Evolutionary conservation across 1,284 basidiomycete species (phyloP), one percentile per base, ranked within the genome.

Genomic region (Cystobasidiaceae sp.): DNA sequence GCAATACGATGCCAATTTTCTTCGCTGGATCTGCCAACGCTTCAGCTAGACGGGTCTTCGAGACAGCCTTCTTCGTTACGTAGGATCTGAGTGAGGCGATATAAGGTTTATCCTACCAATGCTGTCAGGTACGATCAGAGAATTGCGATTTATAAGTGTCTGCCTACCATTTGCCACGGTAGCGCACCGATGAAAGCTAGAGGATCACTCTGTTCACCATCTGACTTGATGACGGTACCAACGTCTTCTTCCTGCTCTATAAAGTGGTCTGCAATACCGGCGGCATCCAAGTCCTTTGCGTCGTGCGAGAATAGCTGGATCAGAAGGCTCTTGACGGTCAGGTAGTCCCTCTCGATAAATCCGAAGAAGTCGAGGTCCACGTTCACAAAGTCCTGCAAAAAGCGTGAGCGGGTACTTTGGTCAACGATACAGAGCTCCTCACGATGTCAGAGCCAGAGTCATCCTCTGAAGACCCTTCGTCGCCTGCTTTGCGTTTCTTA

Each of bases 331-430:
- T 92, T 90, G 75, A 93, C 79, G 0, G 90, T 89, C 68, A 88
- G 85, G 77, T 88, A 93, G 79, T 97, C 92, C 67, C 90, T 81
- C 49, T 82, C 81, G 71, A 89, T 86, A 3, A 90, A 84, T 76
- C 89, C 86, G 81, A 89, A 91, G 76, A 93, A 96, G 72, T 93
- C 91, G 74, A 96, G 94, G 74, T 90, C 86, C 72, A 96, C 88
- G 76, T 94, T 84, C 75, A 89, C 80, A 77, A 86, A 71, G 68
- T 74, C 67, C 49, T 64, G 39, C 9, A 5, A 21, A 13, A n/a
- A n/a, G n/a, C n/a, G n/a, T n/a, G n/a, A n/a, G n/a, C n/a, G n/a
- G n/a, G n/a, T n/a, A n/a, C n/a, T n/a, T n/a, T n/a, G n/a, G n/a
- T n/a, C n/a, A n/a, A n/a, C n/a, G n/a, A n/a, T n/a, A n/a, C n/a